A percentile compares a stretch with the other conserved stretches of the same genome.
Evolutionary conservation across 2,329 filamentous ascomycete species (phyloP).

Genomic region (Hypoxylon sp.): DNA sequence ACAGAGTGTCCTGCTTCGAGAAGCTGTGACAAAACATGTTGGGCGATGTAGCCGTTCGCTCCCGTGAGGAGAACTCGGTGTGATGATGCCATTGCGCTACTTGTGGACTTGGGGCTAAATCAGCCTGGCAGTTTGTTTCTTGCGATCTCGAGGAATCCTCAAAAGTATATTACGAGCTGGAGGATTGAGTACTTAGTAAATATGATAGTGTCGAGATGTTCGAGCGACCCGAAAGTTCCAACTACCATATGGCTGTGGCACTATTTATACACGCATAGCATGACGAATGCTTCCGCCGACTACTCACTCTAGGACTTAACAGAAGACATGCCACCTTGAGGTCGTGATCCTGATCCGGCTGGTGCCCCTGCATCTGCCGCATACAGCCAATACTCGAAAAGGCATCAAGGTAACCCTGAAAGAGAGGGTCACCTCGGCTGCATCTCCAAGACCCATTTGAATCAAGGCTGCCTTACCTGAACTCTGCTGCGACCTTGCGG

Average conservation of each 20-base stretch:
- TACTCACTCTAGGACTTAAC: neutral
- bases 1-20: constrained; percentile 48
- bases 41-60: constrained; percentile 43
- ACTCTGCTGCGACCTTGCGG: constrained; percentile 6
- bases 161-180: neutral
- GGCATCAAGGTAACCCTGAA: neutral
- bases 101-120: neutral
- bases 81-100: constrained; percentile 22
- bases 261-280: constrained; percentile 14
- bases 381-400: constrained; percentile 13
- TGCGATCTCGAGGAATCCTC: neutral
- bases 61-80: constrained; percentile 44
- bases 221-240: neutral
- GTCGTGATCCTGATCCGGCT: constrained; percentile 1
- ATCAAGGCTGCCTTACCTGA: neutral
- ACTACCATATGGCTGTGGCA: neutral
- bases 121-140: neutral
- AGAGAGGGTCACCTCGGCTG: constrained; percentile 6
- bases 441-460: constrained; percentile 1
- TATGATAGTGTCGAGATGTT: neutral
- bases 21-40: constrained; percentile 42
- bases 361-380: neutral
- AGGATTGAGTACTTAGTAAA: neutral
- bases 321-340: neutral
- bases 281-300: neutral